Conservation (phyloP, 1,139 yeast species). For the Saccharomyces hybrid region DNA sequence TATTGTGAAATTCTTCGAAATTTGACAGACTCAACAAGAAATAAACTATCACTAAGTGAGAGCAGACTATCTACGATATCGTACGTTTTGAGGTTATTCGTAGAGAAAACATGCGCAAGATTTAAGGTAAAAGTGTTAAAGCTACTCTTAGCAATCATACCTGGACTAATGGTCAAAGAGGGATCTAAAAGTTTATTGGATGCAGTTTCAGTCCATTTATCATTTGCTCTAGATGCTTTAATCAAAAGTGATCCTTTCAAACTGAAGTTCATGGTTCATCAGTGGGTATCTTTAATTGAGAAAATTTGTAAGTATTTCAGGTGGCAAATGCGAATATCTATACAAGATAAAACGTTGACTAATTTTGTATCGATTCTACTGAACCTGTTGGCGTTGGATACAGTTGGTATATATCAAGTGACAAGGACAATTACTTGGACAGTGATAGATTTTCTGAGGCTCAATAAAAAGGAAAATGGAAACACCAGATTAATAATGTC, state of each 20-base stretch:
- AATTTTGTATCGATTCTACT: constrained; percentile 17
- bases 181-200: constrained; percentile 11
- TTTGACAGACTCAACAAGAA: constrained; percentile 8
- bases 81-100: constrained; percentile 27
- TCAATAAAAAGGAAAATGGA: constrained; percentile 18
- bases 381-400: constrained; percentile 17
- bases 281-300: constrained; percentile 21
- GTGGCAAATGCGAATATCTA: constrained; percentile 10
- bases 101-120: constrained; percentile 21
- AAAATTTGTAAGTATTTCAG: constrained; percentile 10
- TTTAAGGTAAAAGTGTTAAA: constrained; percentile 23
- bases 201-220: constrained; percentile 22
- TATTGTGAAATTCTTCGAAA: constrained; percentile 26
- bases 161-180: constrained; percentile 18
- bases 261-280: constrained; percentile 20
- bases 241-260: constrained; percentile 19
- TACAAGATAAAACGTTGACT: constrained; percentile 17
- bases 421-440: constrained; percentile 10
- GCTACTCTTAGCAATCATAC: constrained; percentile 18
- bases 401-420: constrained; percentile 16
- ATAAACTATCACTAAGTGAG: constrained; percentile 32
- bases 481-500: constrained; percentile 18
- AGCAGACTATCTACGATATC: constrained; percentile 40
- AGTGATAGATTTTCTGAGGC: constrained; percentile 10
- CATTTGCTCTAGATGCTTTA: constrained; percentile 18